Conservation (phyloP, 257 asterid genomes). For the Jasminum sambac region DNA sequence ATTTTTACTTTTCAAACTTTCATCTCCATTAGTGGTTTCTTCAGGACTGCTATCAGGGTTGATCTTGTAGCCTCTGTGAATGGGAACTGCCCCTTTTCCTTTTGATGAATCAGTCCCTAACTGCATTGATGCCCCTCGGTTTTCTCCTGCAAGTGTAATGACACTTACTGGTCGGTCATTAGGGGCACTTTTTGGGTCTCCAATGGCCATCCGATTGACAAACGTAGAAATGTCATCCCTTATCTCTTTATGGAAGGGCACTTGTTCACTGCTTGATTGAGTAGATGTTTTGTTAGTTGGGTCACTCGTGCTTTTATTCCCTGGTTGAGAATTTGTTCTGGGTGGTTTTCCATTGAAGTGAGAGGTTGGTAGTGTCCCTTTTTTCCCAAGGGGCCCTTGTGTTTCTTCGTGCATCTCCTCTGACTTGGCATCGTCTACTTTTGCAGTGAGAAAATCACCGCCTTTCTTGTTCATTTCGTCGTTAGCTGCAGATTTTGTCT, state of each 20-base stretch:
- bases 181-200: slow-evolving; percentile 31
- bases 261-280: slow-evolving; percentile 35
- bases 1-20: slow-evolving; percentile 26
- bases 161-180: slow-evolving; percentile 51
- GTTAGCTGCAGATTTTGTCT: slow-evolving; percentile 21
- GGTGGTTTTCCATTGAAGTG: slow-evolving; percentile 29
- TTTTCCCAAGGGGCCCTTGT: slow-evolving; percentile 22
- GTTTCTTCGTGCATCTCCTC: slow-evolving; percentile 28
- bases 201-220: slow-evolving; percentile 34
- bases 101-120: slow-evolving; percentile 52
- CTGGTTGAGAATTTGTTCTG: slow-evolving; percentile 29
- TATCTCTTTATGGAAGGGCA: slow-evolving; percentile 40
- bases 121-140: slow-evolving; percentile 86
- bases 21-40: slow-evolving; percentile 55
- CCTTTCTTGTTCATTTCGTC: slow-evolving; percentile 33
- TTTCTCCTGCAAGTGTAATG: slow-evolving; percentile 89
- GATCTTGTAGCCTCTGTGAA: slow-evolving; percentile 69
- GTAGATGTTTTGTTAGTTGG: slow-evolving; percentile 26
- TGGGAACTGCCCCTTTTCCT: slow-evolving; percentile 47
- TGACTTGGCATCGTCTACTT: slow-evolving; percentile 28
- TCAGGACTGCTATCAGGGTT: slow-evolving; percentile 45
- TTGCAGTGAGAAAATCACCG: slow-evolving; percentile 21
- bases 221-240: slow-evolving; percentile 41
- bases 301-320: slow-evolving; percentile 20
- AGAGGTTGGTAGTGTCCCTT: slow-evolving; percentile 29